Percentiles rank a stretch among this genome's conserved stretches.
Conservation (phyloP, 164 flowering plant genomes). For the Nymphaea colorata region DNA sequence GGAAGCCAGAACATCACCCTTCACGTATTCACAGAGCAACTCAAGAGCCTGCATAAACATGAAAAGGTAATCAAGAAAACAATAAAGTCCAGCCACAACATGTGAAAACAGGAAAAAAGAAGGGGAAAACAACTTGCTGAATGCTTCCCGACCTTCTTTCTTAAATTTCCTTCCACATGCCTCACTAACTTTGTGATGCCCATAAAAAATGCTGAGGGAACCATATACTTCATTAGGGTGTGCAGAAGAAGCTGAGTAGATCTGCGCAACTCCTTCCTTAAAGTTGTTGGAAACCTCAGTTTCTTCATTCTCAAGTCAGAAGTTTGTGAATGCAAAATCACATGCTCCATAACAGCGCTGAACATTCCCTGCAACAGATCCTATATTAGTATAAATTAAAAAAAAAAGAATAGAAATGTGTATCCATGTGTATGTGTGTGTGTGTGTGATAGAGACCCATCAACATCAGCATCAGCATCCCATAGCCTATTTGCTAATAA, state of each 20-base stretch:
- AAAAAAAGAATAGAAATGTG: too few species aligned
- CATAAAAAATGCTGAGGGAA: constrained; percentile 49
- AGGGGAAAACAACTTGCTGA: not conserved
- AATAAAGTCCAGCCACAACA: not conserved
- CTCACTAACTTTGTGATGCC: constrained; percentile 37
- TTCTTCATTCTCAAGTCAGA: constrained; percentile 30
- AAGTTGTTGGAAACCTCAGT: constrained; percentile 13
- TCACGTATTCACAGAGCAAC: constrained; percentile 49
- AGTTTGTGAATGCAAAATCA: constrained; percentile 28
- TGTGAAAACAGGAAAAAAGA: not conserved
- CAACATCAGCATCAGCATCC: too few species aligned
- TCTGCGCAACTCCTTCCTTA: constrained; percentile 47
- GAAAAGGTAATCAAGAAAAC: not conserved
- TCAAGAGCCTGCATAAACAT: constrained; percentile 61
- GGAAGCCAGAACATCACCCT: constrained; percentile 18
- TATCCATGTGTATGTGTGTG: too few species aligned
- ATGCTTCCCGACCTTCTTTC: constrained; percentile 40
- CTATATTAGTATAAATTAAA: not conserved
- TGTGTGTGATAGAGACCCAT: too few species aligned
- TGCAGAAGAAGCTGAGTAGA: constrained; percentile 29
- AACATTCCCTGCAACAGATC: constrained; percentile 30
- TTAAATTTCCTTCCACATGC: constrained; percentile 34
- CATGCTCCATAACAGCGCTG: constrained; percentile 62
- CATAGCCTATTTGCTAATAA: too few species aligned
- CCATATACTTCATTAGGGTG: constrained; percentile 33